phyloP scores from a whole-genome alignment of 1,284 basidiomycete species.

The Omphalotus olearius region DNA sequence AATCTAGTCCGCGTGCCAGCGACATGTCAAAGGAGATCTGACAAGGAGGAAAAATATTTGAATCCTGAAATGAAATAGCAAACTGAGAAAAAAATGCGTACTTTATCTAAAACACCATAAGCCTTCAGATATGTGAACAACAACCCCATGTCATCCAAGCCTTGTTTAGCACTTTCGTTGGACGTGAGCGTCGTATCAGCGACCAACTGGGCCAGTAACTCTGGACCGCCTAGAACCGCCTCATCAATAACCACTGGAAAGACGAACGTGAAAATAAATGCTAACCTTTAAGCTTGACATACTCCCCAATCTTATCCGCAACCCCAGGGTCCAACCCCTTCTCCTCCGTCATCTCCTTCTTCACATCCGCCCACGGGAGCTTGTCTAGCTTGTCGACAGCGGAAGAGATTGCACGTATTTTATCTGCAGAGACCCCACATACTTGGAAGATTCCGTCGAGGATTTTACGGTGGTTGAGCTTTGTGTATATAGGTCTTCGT shows the following conservation, averaged over 20 bases:
- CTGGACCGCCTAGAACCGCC: constrained; percentile 57
- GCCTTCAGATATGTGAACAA: constrained; percentile 84
- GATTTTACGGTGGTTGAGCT: constrained; percentile 97
- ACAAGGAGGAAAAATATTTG: too few species aligned
- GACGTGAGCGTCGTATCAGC: constrained; percentile 63
- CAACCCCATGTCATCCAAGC: constrained; percentile 87
- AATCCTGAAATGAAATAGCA: too few species aligned
- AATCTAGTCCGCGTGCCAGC: constrained; percentile 94
- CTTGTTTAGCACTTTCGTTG: constrained; percentile 78
- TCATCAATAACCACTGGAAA: not conserved
- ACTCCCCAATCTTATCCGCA: constrained; percentile 95
- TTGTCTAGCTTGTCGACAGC: constrained; percentile 99
- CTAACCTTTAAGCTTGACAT: constrained; percentile 90
- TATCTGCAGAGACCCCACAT: constrained; percentile 90
- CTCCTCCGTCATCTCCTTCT: constrained; percentile 94
- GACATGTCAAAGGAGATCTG: constrained; percentile 96
- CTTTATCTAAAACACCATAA: constrained; percentile 79
- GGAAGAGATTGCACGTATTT: constrained; percentile 92
- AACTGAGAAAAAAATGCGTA: constrained; percentile 25
- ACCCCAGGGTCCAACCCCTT: constrained; percentile 85
- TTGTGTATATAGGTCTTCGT: not conserved
- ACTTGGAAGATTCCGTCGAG: constrained; percentile 97
- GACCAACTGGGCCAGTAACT: constrained; percentile 75
- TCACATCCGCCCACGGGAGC: constrained; percentile 89
- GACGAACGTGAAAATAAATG: not conserved